Base-by-base conservation (phyloP, 2,329 filamentous ascomycete species). In the Colletotrichum tamarilloi region DNA sequence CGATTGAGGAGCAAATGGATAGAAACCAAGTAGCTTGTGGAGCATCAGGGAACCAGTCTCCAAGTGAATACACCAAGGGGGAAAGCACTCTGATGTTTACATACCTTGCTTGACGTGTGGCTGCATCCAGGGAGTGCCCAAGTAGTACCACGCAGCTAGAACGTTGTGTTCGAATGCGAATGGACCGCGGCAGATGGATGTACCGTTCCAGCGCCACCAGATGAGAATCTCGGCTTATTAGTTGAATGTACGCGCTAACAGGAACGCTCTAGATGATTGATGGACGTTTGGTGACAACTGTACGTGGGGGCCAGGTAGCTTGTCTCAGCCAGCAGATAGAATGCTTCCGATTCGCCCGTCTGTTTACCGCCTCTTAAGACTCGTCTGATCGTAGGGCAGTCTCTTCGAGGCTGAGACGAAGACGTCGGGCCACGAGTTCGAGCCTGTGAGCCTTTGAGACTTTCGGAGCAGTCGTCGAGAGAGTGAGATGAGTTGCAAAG, bases 141-240 rank as follows among this genome's bases (percentile, higher is more conserved):
- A 67, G 30, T 62, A 62, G 22, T n/a, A 72, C 30, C 22, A 62
- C 55, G 56, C 60, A 62, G 57, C 55, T 67, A 52, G 32, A 53
- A 59, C 19, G 38, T 64, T 71, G 67, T 65, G 66, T 65, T 71
- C 60, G 71, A 71, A 16, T 49, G 38, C 70, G 70, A 70, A 70
- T 73, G 70, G 70, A 53, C 70, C 59, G 70, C 70, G 66, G 67
- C 58, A 72, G 66, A 60, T 67, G 70, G 70, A 59, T 65, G 62
- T 73, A 49, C 58, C 66, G 55, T 70, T 73, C 70, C 66, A 73
- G 70, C 70, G 70, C 70, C 70, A 70, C 70, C 28, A 46, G 58
- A 70, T 62, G 64, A 30, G 59, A 68, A 57, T 68, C 49, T 58
- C 68, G 62, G 64, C 64, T 72, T 68, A 53, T 62, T 68, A 72